Conservation (phyloP, 129 eudicot genomes). For the Daucus carota region DNA sequence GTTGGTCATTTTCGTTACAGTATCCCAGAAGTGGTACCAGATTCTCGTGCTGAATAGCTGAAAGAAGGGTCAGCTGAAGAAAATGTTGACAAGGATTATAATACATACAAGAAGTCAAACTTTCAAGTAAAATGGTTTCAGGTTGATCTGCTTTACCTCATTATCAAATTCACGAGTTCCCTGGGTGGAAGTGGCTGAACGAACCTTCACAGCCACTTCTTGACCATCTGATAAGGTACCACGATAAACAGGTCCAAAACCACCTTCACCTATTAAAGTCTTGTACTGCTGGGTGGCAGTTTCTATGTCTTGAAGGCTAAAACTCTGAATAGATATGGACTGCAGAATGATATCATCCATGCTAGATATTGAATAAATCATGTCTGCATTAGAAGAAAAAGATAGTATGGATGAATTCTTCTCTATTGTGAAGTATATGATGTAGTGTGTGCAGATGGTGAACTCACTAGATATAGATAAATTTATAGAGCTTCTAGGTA, state of each 20-base stretch:
- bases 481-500: too few relatives aligned
- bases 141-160: slow-evolving; percentile 38
- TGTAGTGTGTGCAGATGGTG: background rate
- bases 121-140: background rate
- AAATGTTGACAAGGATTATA: slow-evolving; percentile 9
- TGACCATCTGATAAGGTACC: slow-evolving; percentile 73
- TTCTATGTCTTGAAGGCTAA: slow-evolving; percentile 58
- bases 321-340: slow-evolving; percentile 52
- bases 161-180: slow-evolving; percentile 87
- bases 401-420: too few relatives aligned
- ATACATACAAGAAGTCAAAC: slow-evolving; percentile 3
- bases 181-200: slow-evolving; percentile 82
- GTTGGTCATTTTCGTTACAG: slow-evolving; percentile 80
- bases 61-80: slow-evolving; percentile 67
- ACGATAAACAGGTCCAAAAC: slow-evolving; percentile 78
- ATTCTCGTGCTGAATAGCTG: slow-evolving; percentile 67
- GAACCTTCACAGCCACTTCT: slow-evolving; percentile 88
- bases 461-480: background rate
- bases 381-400: slow-evolving; percentile 42
- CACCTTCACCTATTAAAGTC: slow-evolving; percentile 83
- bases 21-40: slow-evolving; percentile 81
- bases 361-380: slow-evolving; percentile 62
- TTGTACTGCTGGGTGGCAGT: slow-evolving; percentile 62
- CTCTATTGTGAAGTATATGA: background rate
- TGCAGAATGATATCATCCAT: slow-evolving; percentile 37